Evolutionary conservation across 495 filamentous ascomycete species (phyloP).

Genomic region (Platismatia glauca): DNA sequence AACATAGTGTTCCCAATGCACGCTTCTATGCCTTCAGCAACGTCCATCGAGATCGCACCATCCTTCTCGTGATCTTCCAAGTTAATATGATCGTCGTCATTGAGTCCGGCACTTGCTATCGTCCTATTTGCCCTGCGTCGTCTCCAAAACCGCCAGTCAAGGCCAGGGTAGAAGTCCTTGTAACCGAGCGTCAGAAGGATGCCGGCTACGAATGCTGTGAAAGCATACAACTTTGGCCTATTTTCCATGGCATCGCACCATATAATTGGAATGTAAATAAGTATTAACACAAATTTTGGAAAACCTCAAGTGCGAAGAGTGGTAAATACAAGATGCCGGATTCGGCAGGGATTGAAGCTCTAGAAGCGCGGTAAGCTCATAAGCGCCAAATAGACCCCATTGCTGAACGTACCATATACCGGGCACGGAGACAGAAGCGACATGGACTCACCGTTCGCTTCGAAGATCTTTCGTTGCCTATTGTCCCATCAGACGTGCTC

Average conservation of each 20-base stretch:
- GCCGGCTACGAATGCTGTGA: constrained; percentile 65
- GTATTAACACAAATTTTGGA: no score
- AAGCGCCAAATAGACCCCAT: constrained; percentile 1
- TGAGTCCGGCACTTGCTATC: constrained; percentile 6
- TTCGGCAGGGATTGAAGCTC: constrained; percentile 10
- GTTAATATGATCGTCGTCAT: constrained; percentile 13
- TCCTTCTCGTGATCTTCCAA: constrained; percentile 22
- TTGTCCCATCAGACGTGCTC: constrained; percentile 65
- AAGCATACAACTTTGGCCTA: constrained; percentile 37
- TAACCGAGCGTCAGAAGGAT: constrained; percentile 62
- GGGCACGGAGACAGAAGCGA: background rate
- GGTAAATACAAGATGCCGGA: background rate
- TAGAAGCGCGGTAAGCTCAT: constrained; percentile 7
- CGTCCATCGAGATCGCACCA: background rate
- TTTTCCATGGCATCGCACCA: constrained; percentile 21
- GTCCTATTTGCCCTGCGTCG: constrained; percentile 22
- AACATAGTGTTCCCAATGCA: constrained; percentile 92
- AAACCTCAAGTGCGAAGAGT: background rate
- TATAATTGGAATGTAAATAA: no score
- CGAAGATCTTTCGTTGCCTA: constrained; percentile 72
- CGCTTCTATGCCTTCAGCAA: constrained; percentile 69
- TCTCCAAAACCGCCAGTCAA: constrained; percentile 52
- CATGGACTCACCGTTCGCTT: constrained; percentile 80
- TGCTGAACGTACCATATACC: background rate
- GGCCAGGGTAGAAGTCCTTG: constrained; percentile 64